Base-by-base conservation (phyloP, 192 early-diverging fungal species). In the Kickxella alabastrina region DNA sequence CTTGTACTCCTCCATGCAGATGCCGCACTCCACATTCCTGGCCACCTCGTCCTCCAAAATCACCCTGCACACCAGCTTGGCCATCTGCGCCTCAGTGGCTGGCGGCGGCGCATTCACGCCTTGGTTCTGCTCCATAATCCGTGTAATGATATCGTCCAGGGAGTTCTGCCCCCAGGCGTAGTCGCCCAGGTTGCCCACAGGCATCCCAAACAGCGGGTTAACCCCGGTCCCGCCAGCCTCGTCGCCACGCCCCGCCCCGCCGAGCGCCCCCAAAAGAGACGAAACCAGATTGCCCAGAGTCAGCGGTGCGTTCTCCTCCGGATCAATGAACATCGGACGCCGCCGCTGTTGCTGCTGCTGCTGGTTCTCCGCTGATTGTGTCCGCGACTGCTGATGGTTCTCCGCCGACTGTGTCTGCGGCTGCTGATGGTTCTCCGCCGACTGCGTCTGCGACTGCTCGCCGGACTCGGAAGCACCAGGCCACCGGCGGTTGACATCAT, bases 1-100 rank as follows among this genome's bases (percentile, higher is more conserved):
- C 7, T 69, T 61, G 67, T 88, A 95, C 39, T 93, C 88, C 38
- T 96, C 95, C 67, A 92, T 91, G 59, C 93, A 98, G 6, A 98
- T 83, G 10, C 86, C 72, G 50, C 93, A 96, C 23, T 93, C 88
- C 18, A 63, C 45, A 42, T 92, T 85, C 54, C 79, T 69, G 17
- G 68, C 85, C 66, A 46, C 54, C 49, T 88, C 83, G n/a, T 60
- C 54, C 15, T 63, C 52, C 2, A 65, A 64, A 10, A 94, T 68
- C 17, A 21, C 57, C 37, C 81, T 50, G 42, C 68, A 56, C 2
- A 79, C 83, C 46, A 97, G 77, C 3, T 75, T 58, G 1, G 80
- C 61, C 37, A 97, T 91, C 15, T 80, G 63, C 17, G 88, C 85
- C 0, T 91, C 85, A 4, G 90, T 73, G 0, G 92, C 88, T 23